Percentiles rank a stretch among this genome's conserved stretches.
Evolutionary conservation across 148 eudicot species (phyloP).

Genomic region (Arbutus unedo): DNA sequence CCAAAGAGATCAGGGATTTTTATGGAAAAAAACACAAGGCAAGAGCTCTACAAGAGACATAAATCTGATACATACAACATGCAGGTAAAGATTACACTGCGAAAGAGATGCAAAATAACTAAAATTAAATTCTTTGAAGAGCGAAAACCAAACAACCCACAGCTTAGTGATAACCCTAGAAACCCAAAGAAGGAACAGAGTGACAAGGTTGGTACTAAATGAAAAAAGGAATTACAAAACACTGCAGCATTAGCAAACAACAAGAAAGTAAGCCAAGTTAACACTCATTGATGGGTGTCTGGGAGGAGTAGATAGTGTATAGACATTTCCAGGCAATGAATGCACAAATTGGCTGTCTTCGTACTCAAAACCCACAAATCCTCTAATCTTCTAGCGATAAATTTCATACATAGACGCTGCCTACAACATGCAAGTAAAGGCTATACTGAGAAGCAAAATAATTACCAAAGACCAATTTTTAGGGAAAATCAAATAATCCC

Average conservation of each 20-base stretch:
- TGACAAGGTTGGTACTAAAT: not conserved
- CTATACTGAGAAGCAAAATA: no score
- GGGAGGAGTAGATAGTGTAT: not conserved
- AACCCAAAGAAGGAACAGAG: not conserved
- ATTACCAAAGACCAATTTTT: not conserved
- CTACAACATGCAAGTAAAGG: not conserved
- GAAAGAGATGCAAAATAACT: not conserved
- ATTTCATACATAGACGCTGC: not conserved
- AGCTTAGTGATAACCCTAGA: not conserved
- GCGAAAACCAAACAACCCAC: not conserved
- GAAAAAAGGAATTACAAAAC: not conserved
- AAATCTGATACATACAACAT: not conserved
- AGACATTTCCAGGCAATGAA: not conserved
- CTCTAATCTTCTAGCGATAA: no score
- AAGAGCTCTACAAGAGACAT: not conserved
- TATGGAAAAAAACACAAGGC: not conserved
- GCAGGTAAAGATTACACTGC: not conserved
- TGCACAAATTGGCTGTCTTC: not conserved
- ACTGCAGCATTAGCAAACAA: not conserved
- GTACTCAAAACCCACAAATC: not conserved
- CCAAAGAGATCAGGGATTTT: not conserved
- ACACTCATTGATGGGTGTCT: not conserved
- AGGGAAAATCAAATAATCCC: not conserved
- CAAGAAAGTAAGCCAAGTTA: not conserved
- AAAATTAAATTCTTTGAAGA: not conserved